Conservation (phyloP, 306 rosid genomes). For the Quercus gilva region DNA sequence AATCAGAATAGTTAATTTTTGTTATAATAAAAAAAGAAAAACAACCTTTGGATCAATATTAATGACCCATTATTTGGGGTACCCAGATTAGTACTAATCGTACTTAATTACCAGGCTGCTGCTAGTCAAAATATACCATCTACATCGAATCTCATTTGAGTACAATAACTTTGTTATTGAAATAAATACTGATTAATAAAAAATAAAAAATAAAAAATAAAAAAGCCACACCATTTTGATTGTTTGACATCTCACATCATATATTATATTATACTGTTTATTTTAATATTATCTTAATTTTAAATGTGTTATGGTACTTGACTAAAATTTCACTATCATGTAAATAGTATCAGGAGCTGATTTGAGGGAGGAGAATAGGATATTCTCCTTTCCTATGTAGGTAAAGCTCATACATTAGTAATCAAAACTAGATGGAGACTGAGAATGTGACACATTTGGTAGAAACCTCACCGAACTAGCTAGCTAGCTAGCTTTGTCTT, state of each 20-base stretch:
- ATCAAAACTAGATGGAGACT: slow-evolving; percentile 16
- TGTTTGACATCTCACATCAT: slow-evolving; percentile 24
- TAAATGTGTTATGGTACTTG: neutral
- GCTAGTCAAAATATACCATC: too few relatives aligned
- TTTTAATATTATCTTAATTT: neutral
- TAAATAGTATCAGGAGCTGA: slow-evolving; percentile 15
- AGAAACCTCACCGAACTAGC: slow-evolving; percentile 23
- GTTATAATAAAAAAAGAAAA: neutral
- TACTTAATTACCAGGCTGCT: too few relatives aligned
- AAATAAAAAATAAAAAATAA: neutral
- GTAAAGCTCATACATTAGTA: neutral
- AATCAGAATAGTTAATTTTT: neutral
- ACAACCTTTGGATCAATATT: neutral
- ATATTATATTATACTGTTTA: neutral
- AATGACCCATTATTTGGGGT: neutral
- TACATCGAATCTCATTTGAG: too few relatives aligned
- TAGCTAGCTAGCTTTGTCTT: slow-evolving; percentile 26
- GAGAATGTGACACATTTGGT: neutral
- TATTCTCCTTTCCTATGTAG: slow-evolving; percentile 24
- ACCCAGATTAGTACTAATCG: neutral
- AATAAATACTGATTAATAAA: neutral
- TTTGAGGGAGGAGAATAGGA: slow-evolving; percentile 7
- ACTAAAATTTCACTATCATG: slow-evolving; percentile 8
- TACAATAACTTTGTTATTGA: neutral
- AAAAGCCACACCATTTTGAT: neutral